Conservation (phyloP, 2,329 filamentous ascomycete genomes). For the Penicillium expansum region DNA sequence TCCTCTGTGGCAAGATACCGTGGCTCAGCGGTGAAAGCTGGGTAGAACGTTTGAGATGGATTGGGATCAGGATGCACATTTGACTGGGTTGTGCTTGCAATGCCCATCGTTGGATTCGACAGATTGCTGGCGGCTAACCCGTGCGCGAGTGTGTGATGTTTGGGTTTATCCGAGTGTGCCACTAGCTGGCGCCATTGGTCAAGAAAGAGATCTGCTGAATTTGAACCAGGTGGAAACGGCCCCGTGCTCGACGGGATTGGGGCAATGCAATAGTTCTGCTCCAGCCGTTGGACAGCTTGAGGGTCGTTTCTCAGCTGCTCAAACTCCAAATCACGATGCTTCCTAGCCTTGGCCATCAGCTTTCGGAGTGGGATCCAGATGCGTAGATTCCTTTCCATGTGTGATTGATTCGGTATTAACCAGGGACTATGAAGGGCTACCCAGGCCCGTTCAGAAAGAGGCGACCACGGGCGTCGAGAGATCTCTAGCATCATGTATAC, state of each 20-base stretch:
- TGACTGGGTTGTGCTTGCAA: background rate
- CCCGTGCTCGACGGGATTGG: constrained; percentile 30
- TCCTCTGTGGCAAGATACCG: background rate
- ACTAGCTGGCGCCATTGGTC: constrained; percentile 34
- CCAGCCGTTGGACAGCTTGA: constrained; percentile 17
- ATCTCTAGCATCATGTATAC: constrained; percentile 56
- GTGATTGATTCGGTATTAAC: constrained; percentile 38
- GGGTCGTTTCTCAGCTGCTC: constrained; percentile 28
- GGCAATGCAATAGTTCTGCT: constrained; percentile 2
- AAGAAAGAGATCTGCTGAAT: constrained; percentile 21
- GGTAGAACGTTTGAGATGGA: background rate
- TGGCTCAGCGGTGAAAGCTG: background rate
- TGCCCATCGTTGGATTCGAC: background rate
- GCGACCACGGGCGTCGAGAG: constrained; percentile 47
- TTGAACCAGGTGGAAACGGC: constrained; percentile 19
- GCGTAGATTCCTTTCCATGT: constrained; percentile 32
- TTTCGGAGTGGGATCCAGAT: constrained; percentile 38
- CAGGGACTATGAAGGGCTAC: constrained; percentile 44
- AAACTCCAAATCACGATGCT: constrained; percentile 36
- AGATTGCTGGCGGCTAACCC: fast-evolving
- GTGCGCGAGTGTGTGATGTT: too few species aligned
- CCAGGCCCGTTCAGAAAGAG: constrained; percentile 51
- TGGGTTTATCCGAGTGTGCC: background rate
- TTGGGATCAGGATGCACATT: background rate
- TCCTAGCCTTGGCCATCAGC: constrained; percentile 30